Evolutionary conservation across 805 yeast genomes (phyloP).

Genomic region (Candida coquimbonensis): DNA sequence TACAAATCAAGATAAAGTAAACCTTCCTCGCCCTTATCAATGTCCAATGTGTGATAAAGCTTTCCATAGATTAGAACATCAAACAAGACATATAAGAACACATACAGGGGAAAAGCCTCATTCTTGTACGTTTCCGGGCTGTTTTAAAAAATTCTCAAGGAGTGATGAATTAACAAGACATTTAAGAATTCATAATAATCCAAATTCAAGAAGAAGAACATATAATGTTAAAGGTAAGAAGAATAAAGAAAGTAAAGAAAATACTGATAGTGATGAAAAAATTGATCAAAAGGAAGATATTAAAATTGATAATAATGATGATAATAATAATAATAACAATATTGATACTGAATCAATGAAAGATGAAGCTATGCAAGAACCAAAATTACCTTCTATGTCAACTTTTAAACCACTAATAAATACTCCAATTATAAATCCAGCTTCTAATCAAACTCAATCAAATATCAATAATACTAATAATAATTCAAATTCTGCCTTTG

Average conservation of each 20-base stretch:
- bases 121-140: constrained; percentile 65
- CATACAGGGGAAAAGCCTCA: constrained; percentile 83
- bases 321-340: too few species aligned
- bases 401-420: constrained; percentile 18
- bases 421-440: constrained; percentile 4
- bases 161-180: constrained; percentile 74
- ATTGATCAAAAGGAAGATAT: neutral
- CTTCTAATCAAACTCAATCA: neutral
- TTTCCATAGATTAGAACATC: constrained; percentile 70
- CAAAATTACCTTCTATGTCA: constrained; percentile 11
- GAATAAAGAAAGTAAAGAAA: neutral
- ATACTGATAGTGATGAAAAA: neutral
- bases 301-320: neutral
- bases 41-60: constrained; percentile 73
- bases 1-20: constrained; percentile 13
- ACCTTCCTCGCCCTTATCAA: constrained; percentile 50
- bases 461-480: neutral
- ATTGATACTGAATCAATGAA: neutral
- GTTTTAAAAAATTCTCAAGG: constrained; percentile 60
- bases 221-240: constrained; percentile 31
- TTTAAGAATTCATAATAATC: constrained; percentile 64
- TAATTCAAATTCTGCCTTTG: constrained; percentile 17
- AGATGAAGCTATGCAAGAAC: neutral
- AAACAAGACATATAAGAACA: constrained; percentile 70
- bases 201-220: constrained; percentile 57